Conservation (phyloP, 2,329 filamentous ascomycete genomes). For the Trichoderma atroviride region DNA sequence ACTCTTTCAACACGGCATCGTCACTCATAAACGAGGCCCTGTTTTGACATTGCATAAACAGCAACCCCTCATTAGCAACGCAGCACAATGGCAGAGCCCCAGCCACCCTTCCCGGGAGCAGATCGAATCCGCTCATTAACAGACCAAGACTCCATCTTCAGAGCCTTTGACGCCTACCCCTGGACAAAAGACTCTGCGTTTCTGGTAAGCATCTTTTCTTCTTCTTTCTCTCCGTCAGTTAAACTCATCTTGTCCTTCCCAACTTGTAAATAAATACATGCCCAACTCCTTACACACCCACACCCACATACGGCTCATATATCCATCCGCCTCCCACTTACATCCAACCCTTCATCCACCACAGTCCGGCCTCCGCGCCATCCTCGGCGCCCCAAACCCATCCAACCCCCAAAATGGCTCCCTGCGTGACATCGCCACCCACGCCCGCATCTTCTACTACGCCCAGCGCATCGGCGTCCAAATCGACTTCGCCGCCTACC, state of each 20-base stretch:
- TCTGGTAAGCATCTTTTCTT: conserved; percentile 50
- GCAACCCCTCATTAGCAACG: neutral
- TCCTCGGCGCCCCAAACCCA: conserved; percentile 58
- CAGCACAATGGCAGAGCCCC: conserved; percentile 13
- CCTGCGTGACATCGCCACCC: conserved; percentile 61
- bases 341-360: neutral
- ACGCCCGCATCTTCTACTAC: conserved; percentile 71
- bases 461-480: conserved; percentile 51
- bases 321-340: neutral
- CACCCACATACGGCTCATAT: neutral
- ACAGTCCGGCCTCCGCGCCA: conserved; percentile 63
- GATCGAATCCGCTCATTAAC: conserved; percentile 45
- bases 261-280: neutral
- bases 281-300: neutral
- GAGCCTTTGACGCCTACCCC: conserved; percentile 65
- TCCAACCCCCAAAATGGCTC: conserved; percentile 48
- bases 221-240: neutral
- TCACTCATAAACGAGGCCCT: neutral
- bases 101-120: conserved; percentile 32
- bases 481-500: conserved; percentile 70
- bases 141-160: conserved; percentile 52
- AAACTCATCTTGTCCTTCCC: neutral
- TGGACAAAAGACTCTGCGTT: conserved; percentile 71
- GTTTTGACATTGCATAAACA: neutral
- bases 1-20: neutral